Evolutionary conservation across 2,329 filamentous ascomycete species (phyloP), one percentile per base, ranked within the genome.

Genomic region (Xylariaceae sp.): DNA sequence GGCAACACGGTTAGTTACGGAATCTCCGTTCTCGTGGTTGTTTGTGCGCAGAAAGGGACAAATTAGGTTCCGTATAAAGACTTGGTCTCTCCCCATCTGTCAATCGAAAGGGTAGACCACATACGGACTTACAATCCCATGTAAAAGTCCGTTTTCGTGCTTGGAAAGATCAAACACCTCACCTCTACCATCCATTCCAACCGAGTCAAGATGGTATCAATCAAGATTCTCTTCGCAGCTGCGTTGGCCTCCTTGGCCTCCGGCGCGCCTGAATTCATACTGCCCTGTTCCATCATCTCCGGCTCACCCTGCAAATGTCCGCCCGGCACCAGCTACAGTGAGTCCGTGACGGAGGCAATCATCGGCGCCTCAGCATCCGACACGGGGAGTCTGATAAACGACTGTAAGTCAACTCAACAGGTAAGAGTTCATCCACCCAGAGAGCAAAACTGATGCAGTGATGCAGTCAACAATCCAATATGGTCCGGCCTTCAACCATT

Each of bases 291-390:
- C 3, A 9, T 53, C 0, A 11, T 61, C 15, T 64, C 62, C 3
- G 60, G 58, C 7, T 59, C 60, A 4, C 58, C 62, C 8, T 64
- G 62, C 42, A 51, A 3, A 10, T 64, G 62, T 11, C 62, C 62
- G 6, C 0, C 15, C 2, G 58, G 56, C 4, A 63, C 62, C 2
- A 30, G 57, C 11, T 63, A 61, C 45, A n/a, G 49, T 9, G 62
- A 64, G 37, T 61, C 62, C 11, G 42, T 53, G 17, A 63, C 60
- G 2, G 34, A 8, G 2, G 53, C 50, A 0, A 4, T 58, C 9
- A 58, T 64, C 5, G 62, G 62, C 13, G 62, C 62, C 15, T 11
- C 53, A 0, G 60, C 60, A 37, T 30, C n/a, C 10, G 52, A 61
- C 17, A 60, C 61, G 10, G 62, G 47, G 15, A 3, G 1, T 0